Base-by-base conservation (phyloP, 495 filamentous ascomycete genomes). In the Pyrenula aspistea region DNA sequence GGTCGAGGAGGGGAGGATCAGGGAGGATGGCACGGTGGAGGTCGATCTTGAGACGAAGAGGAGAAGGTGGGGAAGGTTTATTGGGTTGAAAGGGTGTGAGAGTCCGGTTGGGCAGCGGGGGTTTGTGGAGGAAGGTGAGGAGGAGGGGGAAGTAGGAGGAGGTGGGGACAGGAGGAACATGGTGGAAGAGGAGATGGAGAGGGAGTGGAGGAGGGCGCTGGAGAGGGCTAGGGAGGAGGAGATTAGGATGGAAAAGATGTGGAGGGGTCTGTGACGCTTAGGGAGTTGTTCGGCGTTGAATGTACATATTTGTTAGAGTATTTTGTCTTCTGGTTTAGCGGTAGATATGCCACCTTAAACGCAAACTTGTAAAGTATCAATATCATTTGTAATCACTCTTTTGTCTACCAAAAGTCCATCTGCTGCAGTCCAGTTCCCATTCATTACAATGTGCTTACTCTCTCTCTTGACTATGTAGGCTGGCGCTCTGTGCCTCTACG, bases 61-160 rank as follows among this genome's bases (percentile, higher is more conserved):
- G 2, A 66, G 80, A 19, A 71, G 77, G 62, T 77, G 87, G 57
- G 85, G 86, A 19, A 61, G 73, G 54, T 87, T 88, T 56, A 84
- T 87, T 60, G 85, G 86, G n/a, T 63, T 88, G 53, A 56, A 73
- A 25, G 81, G 80, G 21, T 85, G 83, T 65, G 79, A 83, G 56
- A 71, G 71, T 12, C 81, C 81, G 8, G 58, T 69, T 2, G 55
- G 48, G 52, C 55, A 68, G 59, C 59, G 22, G 59, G 59, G 56
- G 57, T 66, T 42, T 15, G 31, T 42, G 31, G 8, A 42, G 51
- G 50, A 62, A 66, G 60, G 66, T 74, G 54, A 54, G 59, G 50
- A 68, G 71, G 51, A 63, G 60, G n/a, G n/a, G n/a, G n/a, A n/a
- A n/a, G n/a, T n/a, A n/a, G n/a, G n/a, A n/a, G n/a, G n/a, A 57